A percentile compares a stretch with the other conserved stretches of the same genome.
Evolutionary conservation across 78 protist species (phyloP).

Genomic region (Pelomyxa schiedti): DNA sequence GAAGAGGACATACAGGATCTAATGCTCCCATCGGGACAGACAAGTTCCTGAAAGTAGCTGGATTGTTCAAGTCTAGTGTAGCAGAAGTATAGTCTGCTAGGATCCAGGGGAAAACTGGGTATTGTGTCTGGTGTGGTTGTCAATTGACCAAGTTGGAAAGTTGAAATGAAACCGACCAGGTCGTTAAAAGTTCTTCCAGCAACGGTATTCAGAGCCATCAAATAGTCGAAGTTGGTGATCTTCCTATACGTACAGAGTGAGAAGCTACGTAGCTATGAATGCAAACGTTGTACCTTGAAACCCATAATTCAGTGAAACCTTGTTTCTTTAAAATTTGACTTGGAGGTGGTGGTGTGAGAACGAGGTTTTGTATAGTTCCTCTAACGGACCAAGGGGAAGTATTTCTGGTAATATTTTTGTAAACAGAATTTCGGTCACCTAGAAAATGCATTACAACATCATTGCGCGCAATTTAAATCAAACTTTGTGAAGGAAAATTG

Average conservation of each 20-base stretch:
- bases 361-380: neutral
- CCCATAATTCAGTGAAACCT: conserved; percentile 28
- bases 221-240: conserved; percentile 67
- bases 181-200: conserved; percentile 27
- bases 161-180: neutral
- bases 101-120: conserved; percentile 91
- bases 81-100: conserved; percentile 38
- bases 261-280: too few relatives aligned
- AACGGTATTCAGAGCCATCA: conserved; percentile 63
- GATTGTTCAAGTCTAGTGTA: conserved; percentile 46
- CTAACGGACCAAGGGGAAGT: neutral
- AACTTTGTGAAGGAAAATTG: too few relatives aligned
- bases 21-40: conserved; percentile 74
- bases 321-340: neutral
- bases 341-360: neutral
- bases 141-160: conserved; percentile 6
- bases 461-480: too few relatives aligned
- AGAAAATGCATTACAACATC: too few relatives aligned
- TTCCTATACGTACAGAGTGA: too few relatives aligned
- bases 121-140: conserved; percentile 87
- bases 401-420: conserved; percentile 6
- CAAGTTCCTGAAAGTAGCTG: conserved; percentile 60
- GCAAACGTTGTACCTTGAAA: conserved; percentile 19
- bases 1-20: too few relatives aligned
- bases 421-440: too few relatives aligned